phyloP scores from a whole-genome alignment of 2,329 filamentous ascomycete species.

The Aspergillus caelatus region DNA sequence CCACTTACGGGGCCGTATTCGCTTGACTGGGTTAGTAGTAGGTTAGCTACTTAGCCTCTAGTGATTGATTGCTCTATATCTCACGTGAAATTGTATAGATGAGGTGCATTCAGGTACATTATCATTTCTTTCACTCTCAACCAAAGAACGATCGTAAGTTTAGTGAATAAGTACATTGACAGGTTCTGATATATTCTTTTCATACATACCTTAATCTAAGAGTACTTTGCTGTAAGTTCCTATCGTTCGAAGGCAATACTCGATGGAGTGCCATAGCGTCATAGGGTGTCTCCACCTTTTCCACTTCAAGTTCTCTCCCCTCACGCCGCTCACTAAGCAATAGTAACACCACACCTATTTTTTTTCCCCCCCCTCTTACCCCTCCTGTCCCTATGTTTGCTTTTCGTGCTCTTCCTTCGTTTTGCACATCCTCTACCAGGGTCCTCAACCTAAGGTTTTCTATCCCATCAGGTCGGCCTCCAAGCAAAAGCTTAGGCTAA shows the following conservation, averaged over 20 bases:
- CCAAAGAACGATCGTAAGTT: too few species aligned
- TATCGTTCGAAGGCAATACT: background rate
- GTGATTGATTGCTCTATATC: background rate
- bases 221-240: background rate
- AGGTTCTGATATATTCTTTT: background rate
- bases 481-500: background rate
- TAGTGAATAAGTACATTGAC: background rate
- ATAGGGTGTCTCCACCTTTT: slow-evolving; percentile 21
- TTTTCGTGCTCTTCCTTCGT: slow-evolving; percentile 16
- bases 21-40: background rate
- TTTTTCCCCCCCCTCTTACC: slow-evolving; percentile 10
- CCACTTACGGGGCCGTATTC: background rate
- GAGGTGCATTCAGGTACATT: background rate
- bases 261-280: slow-evolving; percentile 13
- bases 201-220: background rate
- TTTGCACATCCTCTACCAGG: slow-evolving; percentile 25
- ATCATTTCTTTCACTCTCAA: background rate
- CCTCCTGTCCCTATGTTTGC: slow-evolving; percentile 28
- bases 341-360: slow-evolving; percentile 11
- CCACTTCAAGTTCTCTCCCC: slow-evolving; percentile 12
- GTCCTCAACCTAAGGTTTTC: slow-evolving; percentile 28
- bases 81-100: background rate
- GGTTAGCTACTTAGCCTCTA: background rate
- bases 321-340: slow-evolving; percentile 16
- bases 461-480: slow-evolving; percentile 20